Percentiles rank a stretch among this genome's conserved stretches.
Evolutionary conservation across 805 yeast genomes (phyloP).

Genomic region (Yamadazyma tumulicola): DNA sequence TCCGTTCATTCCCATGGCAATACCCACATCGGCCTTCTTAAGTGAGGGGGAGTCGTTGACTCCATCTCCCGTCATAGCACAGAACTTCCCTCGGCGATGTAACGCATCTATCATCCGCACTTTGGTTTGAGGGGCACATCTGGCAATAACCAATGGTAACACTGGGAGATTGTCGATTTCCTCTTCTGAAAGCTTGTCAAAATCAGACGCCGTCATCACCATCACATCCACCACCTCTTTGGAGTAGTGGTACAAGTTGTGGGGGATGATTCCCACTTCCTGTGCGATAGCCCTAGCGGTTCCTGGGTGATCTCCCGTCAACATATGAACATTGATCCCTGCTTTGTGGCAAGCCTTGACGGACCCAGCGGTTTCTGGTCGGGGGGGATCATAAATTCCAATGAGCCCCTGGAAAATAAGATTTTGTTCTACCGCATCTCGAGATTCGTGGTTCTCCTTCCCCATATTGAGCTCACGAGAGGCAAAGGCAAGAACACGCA

Average conservation of each 20-base stretch:
- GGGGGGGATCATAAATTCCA: conserved; percentile 36
- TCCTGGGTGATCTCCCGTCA: conserved; percentile 34
- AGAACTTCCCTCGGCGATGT: conserved; percentile 46
- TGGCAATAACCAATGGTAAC: conserved; percentile 72
- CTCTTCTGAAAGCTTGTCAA: conserved; percentile 59
- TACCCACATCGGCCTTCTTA: conserved; percentile 91
- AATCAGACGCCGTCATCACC: conserved; percentile 75
- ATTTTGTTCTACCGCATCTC: conserved; percentile 21
- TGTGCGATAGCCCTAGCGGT: conserved; percentile 35
- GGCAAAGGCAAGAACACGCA: conserved; percentile 33
- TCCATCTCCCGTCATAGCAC: conserved; percentile 95
- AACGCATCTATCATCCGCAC: conserved; percentile 76
- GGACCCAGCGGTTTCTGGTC: conserved; percentile 26
- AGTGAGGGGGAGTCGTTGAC: conserved; percentile 96
- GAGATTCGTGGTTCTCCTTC: conserved; percentile 12
- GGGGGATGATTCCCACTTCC: conserved; percentile 34
- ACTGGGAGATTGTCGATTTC: conserved; percentile 61
- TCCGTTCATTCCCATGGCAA: conserved; percentile 87
- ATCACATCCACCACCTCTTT: conserved; percentile 55
- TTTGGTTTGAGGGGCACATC: conserved; percentile 81
- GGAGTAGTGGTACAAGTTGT: conserved; percentile 52
- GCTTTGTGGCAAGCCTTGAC: conserved; percentile 30
- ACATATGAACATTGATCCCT: conserved; percentile 34
- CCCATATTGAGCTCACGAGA: conserved; percentile 14
- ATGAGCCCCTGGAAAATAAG: conserved; percentile 26